A percentile compares a stretch with the other conserved stretches of the same genome.
Evolutionary conservation across 2,329 filamentous ascomycete genomes (phyloP).

Genomic region (Talaromyces sp.): DNA sequence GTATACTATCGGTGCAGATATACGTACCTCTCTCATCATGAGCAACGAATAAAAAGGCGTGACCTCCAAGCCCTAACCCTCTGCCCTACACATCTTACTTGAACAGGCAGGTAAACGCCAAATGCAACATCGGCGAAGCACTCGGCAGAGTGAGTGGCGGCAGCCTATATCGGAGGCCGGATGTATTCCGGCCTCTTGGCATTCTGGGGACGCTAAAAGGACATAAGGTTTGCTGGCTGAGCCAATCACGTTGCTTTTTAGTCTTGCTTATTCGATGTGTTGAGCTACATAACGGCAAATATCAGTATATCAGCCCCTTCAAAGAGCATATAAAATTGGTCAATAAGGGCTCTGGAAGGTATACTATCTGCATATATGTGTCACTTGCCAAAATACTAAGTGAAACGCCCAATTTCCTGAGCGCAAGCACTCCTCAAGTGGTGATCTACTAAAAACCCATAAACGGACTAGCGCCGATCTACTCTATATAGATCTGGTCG

Average conservation of each 20-base stretch:
- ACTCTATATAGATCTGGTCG: slow-evolving; percentile 2
- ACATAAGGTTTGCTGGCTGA: background rate
- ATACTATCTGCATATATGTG: background rate
- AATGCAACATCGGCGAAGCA: slow-evolving; percentile 7
- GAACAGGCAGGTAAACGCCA: background rate
- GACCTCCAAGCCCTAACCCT: background rate
- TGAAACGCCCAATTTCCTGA: background rate
- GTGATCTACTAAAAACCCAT: slow-evolving; percentile 6
- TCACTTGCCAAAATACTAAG: background rate
- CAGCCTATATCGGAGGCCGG: slow-evolving; percentile 43
- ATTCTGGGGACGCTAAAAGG: slow-evolving; percentile 21
- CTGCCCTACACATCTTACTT: background rate
- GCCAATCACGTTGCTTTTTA: slow-evolving; percentile 11
- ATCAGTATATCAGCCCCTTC: background rate
- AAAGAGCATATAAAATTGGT: background rate
- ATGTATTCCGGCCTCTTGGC: slow-evolving; percentile 43
- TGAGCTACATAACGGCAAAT: background rate
- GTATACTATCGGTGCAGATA: no score
- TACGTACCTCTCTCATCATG: no score
- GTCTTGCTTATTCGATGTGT: background rate
- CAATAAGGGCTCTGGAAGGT: accelerated
- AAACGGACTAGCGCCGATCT: slow-evolving; percentile 16
- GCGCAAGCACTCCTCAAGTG: background rate
- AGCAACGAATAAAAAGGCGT: background rate
- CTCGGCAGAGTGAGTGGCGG: slow-evolving; percentile 10